These are phyloP conservation scores for Heteromeles arbutifolia DNA, from an alignment of 306 rosid species.

Conservation along the genomic window DNA sequence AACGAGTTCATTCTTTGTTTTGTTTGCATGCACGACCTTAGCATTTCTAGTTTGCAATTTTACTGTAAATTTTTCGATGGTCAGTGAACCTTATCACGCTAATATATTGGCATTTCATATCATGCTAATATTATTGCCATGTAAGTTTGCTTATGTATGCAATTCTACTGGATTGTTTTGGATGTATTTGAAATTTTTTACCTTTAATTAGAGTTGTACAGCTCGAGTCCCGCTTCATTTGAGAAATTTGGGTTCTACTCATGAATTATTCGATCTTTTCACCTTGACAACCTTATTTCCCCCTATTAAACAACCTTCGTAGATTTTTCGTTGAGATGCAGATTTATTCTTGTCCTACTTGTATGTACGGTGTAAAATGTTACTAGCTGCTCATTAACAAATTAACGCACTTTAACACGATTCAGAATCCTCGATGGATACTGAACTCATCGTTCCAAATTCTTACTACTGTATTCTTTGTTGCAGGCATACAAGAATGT, in stretches of 20 bases:
- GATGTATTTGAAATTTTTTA: neutral
- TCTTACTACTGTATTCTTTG: constrained; percentile 6
- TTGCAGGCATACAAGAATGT: constrained; percentile 78
- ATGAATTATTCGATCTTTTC: constrained; percentile 11
- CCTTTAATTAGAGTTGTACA: neutral
- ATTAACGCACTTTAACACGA: neutral
- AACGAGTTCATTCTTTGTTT: neutral
- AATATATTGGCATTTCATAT: neutral
- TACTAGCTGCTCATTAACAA: neutral
- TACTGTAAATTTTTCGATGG: neutral
- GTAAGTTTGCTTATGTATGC: neutral
- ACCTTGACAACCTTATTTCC: neutral
- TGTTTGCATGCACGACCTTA: neutral
- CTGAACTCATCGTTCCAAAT: neutral
- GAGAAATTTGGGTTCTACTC: neutral
- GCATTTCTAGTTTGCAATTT: neutral
- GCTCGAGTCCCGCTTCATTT: neutral
- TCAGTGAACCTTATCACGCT: neutral
- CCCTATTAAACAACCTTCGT: neutral
- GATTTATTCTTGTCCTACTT: constrained; percentile 29
- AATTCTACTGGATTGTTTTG: neutral
- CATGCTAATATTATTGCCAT: too few relatives aligned
- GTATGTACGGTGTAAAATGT: constrained; percentile 10
- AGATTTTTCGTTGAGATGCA: constrained; percentile 17
- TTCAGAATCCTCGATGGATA: neutral